A percentile compares a stretch with the other conserved stretches of the same genome.
These are phyloP conservation scores for Protomyces inundatus DNA, from an alignment of 1,139 yeast species.

Conservation along the genomic window DNA sequence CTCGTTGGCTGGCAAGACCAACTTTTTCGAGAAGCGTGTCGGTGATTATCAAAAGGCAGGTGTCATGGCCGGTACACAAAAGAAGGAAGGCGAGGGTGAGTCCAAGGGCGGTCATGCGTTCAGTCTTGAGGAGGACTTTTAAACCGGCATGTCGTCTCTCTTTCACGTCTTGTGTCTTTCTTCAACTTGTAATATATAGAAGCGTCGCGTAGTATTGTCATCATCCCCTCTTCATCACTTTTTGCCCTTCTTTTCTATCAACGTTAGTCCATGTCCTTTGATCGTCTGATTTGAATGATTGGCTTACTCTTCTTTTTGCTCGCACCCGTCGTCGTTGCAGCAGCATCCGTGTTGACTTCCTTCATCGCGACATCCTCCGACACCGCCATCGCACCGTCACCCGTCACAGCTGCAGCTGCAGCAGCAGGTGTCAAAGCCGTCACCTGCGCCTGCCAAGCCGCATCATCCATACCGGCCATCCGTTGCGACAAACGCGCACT, in stretches of 20 bases:
- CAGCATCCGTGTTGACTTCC: neutral
- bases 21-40: conserved; percentile 97
- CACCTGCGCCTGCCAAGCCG: neutral
- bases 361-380: neutral
- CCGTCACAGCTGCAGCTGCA: neutral
- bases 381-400: no score
- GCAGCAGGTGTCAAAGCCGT: neutral
- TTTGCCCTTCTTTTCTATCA: conserved; percentile 6
- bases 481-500: neutral
- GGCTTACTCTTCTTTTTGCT: neutral
- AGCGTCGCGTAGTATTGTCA: neutral
- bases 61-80: conserved; percentile 69
- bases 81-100: conserved; percentile 46
- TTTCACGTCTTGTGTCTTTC: neutral
- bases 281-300: neutral
- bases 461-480: neutral
- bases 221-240: neutral
- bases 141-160: conserved; percentile 30
- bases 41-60: conserved; percentile 99
- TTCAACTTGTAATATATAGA: neutral
- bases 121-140: conserved; percentile 46
- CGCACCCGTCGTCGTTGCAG: neutral
- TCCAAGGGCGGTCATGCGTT: conserved; percentile 35
- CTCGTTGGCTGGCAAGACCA: conserved; percentile 95
- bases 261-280: neutral